Base-by-base conservation (phyloP, 2,329 filamentous ascomycete genomes). In the Phialophora tarda region DNA sequence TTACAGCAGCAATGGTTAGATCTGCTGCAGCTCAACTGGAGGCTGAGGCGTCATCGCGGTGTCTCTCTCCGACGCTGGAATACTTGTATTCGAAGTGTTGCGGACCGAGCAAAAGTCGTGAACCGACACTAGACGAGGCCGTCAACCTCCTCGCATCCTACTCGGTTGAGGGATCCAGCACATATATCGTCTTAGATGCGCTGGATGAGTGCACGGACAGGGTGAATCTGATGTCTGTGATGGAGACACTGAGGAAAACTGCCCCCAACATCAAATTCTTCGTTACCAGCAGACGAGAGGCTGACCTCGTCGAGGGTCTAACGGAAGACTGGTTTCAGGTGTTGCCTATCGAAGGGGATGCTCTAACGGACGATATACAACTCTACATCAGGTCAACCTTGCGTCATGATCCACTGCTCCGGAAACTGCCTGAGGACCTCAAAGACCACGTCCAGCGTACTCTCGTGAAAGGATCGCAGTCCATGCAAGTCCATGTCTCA, bases 251-350 rank as follows among this genome's bases (percentile, higher is more conserved):
- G 34, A 44, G 38, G 14, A 5, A 41, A 41, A 41, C 14, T 4
- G 38, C 38, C 1, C 38, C 38, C 5, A 41, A 41, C 38, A 41
- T 41, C 38, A 41, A 41, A 41, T 34, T 67, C 17, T 38, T 71
- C 41, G 47, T 65, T 32, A 65, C 67, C 34, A 72, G 69, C 47
- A 62, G 69, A 1, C 55, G 55, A 44, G 69, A 69, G 56, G 53
- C 38, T 41, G 38, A 17, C 38, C 38, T 41, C 17, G 38, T 41
- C 1, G 38, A 41, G 1, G 14, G 38, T 41, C 38, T 41, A 4
- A 41, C 38, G 5, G 14, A 17, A 41, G 38, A 41, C 38, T 17
- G 38, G 12, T 17, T 41, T 41, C 38, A 41, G 38, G 12, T 14
- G 14, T 41, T 17, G 38, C 38, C 38, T 41, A 41, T n/a, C 38